Conservation (phyloP, 352 stramenopile species). For the Phytopythium cucurbitacearum region DNA sequence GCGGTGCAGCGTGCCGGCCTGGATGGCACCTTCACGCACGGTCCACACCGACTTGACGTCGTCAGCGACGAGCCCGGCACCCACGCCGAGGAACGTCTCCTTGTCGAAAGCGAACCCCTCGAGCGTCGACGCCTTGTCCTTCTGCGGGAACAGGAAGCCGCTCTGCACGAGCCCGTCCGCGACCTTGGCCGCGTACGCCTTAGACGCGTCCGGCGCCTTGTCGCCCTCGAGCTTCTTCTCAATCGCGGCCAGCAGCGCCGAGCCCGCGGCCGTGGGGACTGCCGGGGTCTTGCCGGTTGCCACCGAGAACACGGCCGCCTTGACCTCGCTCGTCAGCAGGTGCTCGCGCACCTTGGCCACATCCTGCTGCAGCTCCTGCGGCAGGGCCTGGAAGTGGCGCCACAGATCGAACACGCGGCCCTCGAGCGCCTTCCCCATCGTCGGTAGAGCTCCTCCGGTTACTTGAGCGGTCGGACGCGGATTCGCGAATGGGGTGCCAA, state of each 20-base stretch:
- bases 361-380: conserved; percentile 12
- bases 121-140: conserved; percentile 6
- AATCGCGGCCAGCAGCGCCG: conserved; percentile 17
- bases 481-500: too few species aligned
- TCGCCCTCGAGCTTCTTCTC: conserved; percentile 16
- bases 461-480: too few species aligned
- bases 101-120: conserved; percentile 21
- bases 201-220: conserved; percentile 3
- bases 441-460: not conserved
- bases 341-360: conserved; percentile 9
- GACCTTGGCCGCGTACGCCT: conserved; percentile 12
- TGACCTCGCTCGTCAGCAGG: conserved; percentile 13
- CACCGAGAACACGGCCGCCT: conserved; percentile 12
- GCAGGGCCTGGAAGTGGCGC: conserved; percentile 27
- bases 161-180: conserved; percentile 28
- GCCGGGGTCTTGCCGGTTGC: conserved; percentile 11
- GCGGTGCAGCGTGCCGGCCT: conserved; percentile 21
- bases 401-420: conserved; percentile 34
- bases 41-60: conserved; percentile 21
- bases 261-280: conserved; percentile 14
- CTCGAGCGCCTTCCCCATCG: conserved; percentile 18
- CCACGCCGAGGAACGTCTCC: conserved; percentile 17
- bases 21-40: conserved; percentile 25
- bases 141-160: conserved; percentile 23
- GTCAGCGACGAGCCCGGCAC: conserved; percentile 8